Evolutionary conservation across 139 green algal genomes (phyloP), one percentile per base, ranked within the genome.

Genomic region (Micractinium sp.): DNA sequence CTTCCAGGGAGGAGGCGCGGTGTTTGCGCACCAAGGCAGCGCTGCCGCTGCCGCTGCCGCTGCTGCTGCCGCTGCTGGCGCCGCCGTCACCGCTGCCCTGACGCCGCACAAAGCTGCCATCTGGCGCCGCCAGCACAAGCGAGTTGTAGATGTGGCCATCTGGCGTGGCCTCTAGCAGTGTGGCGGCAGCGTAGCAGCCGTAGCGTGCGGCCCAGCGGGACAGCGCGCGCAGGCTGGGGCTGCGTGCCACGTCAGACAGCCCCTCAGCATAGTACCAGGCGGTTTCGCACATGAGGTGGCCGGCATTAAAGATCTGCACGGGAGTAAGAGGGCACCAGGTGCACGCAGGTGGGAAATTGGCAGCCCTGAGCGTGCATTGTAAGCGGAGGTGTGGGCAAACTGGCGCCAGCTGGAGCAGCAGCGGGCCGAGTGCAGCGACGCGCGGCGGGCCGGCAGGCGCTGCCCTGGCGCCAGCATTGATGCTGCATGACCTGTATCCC

Each of bases 91-190:
- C 20, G 39, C 38, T 25, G 13, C 18, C 77, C 1, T 35, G 77
- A 0, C 29, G 77, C 47, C 39, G 41, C 3, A 83, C 29, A 12
- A 83, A 83, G 27, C 22, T 66, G 38, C 77, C 77, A 38, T 83
- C 39, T 15, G 77, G 77, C 16, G 77, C 77, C 0, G 77, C 77
- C 38, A 83, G 77, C 38, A 83, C 77, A 2, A 83, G 47, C 0
- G 77, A 61, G 77, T 83, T 83, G 77, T 83, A 83, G 39, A 83
- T 66, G 77, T 83, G 77, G 9, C 77, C 77, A 13, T 83, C 77
- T 3, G 5, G 0, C 1, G 77, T 83, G 39, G 77, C 77, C 39
- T 83, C 77, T 0, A 83, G 39, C 25, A 83, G 39, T 12, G 77
- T 83, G 77, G 77, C 77, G 2, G 4, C 39, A 33, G 18, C 77